phyloP scores from a whole-genome alignment of 768 basidiomycete species.

The Chalciporus piperatus region DNA sequence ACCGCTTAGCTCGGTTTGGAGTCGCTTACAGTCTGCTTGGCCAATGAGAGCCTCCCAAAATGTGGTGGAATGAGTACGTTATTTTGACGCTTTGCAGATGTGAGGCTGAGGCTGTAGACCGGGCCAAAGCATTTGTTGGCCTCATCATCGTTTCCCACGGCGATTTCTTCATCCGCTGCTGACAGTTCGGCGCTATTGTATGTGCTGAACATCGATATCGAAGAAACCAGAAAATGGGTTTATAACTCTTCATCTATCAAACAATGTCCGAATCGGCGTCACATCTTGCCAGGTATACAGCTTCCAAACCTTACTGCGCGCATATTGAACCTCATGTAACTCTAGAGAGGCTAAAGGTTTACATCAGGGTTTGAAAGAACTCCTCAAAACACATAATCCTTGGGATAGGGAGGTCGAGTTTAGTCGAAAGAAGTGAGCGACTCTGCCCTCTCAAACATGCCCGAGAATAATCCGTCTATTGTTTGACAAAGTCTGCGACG shows the following conservation, averaged over 20 bases:
- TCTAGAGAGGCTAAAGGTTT: slow-evolving; percentile 75
- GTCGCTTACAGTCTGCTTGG: too few relatives aligned
- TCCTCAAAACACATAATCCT: slow-evolving; percentile 70
- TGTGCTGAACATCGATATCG: slow-evolving; percentile 16
- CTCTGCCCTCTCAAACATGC: slow-evolving; percentile 1
- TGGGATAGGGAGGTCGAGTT: slow-evolving; percentile 88
- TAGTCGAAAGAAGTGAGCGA: slow-evolving; percentile 75
- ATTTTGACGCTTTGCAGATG: too few relatives aligned
- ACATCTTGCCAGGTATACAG: slow-evolving; percentile 34
- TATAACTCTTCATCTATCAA: slow-evolving; percentile 16
- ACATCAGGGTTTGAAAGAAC: slow-evolving; percentile 71
- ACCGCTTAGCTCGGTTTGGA: too few relatives aligned
- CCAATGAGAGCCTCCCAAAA: too few relatives aligned
- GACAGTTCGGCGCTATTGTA: background rate
- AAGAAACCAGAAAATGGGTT: slow-evolving; percentile 20
- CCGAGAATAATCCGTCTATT: slow-evolving; percentile 7
- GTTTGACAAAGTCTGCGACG: slow-evolving; percentile 55
- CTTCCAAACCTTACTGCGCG: background rate
- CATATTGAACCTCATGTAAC: slow-evolving; percentile 7
- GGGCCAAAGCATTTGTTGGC: too few relatives aligned
- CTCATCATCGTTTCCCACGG: slow-evolving; percentile 22
- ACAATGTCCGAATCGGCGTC: slow-evolving; percentile 42
- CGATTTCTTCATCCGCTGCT: slow-evolving; percentile 1
- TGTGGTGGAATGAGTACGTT: too few relatives aligned
- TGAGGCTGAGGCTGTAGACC: too few relatives aligned